A percentile compares a stretch with the other conserved stretches of the same genome.
Conservation (phyloP, 306 rosid genomes). For the Pterocarpus santalinus region DNA sequence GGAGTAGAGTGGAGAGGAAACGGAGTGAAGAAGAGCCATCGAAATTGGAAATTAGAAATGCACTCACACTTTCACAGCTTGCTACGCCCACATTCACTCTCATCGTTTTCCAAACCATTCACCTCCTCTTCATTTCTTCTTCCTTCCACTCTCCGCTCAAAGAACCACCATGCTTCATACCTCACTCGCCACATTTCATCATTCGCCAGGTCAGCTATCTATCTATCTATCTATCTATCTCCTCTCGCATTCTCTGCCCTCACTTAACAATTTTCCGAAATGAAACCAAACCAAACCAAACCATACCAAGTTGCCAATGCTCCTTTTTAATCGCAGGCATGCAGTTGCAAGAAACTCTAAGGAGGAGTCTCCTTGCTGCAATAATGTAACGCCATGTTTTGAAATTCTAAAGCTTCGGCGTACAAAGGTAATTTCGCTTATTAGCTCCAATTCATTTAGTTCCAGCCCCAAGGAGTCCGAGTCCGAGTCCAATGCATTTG, state of each 20-base stretch:
- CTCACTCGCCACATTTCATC: constrained; percentile 50
- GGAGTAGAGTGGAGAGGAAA: neutral
- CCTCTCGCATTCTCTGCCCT: neutral
- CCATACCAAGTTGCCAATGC: neutral
- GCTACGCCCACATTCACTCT: constrained; percentile 48
- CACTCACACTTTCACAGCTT: constrained; percentile 55
- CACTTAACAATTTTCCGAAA: neutral
- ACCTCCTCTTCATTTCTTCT: constrained; percentile 41
- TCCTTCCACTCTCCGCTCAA: constrained; percentile 47
- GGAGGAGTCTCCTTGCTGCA: constrained; percentile 41
- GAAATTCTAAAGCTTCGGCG: constrained; percentile 36
- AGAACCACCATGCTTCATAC: constrained; percentile 49
- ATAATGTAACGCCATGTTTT: constrained; percentile 40
- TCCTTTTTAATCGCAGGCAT: constrained; percentile 51
- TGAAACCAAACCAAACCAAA: neutral
- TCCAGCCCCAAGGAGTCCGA: neutral
- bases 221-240: neutral
- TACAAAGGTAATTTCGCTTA: constrained; percentile 48
- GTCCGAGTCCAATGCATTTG: neutral
- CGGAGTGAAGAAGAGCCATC: neutral
- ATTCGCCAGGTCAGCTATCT: constrained; percentile 49
- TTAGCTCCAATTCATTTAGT: too few relatives aligned
- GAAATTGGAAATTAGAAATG: constrained; percentile 53
- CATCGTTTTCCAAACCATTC: constrained; percentile 56
- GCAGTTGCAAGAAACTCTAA: constrained; percentile 44